Percentiles rank a stretch among this genome's conserved stretches.
phyloP scores from a whole-genome alignment of 2,329 filamentous ascomycete species.

The Ophiocordyceps robertsii region DNA sequence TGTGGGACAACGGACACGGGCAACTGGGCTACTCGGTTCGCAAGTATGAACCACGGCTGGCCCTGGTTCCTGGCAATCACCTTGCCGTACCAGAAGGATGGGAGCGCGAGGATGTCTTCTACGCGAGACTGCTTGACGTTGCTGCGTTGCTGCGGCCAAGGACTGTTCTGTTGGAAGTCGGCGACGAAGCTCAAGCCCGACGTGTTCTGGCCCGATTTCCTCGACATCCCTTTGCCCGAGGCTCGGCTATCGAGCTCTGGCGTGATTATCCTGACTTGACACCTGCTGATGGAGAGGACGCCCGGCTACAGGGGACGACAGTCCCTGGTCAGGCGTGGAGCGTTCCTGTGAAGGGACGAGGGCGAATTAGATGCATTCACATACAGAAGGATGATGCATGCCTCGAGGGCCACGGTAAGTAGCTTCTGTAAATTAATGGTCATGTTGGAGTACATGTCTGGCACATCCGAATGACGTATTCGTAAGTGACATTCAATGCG shows the following conservation, averaged over 20 bases:
- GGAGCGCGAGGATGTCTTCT: slow-evolving; percentile 45
- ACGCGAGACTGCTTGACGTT: slow-evolving; percentile 47
- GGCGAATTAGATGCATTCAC: slow-evolving; percentile 31
- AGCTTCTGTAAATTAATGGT: background rate
- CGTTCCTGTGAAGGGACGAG: slow-evolving; percentile 31
- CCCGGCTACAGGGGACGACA: slow-evolving; percentile 10
- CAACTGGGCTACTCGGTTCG: slow-evolving; percentile 60
- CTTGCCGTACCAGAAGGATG: slow-evolving; percentile 17
- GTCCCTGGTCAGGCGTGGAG: slow-evolving; percentile 2
- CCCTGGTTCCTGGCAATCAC: slow-evolving; percentile 47
- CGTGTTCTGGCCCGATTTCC: slow-evolving; percentile 43
- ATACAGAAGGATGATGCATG: background rate
- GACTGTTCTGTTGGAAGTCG: slow-evolving; percentile 56
- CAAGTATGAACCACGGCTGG: slow-evolving; percentile 66
- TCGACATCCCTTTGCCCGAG: slow-evolving; percentile 11
- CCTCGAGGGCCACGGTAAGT: background rate
- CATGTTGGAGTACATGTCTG: background rate
- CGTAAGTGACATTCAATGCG: background rate
- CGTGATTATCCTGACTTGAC: slow-evolving; percentile 46
- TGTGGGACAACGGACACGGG: slow-evolving; percentile 23
- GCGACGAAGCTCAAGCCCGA: slow-evolving; percentile 51
- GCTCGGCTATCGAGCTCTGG: slow-evolving; percentile 51
- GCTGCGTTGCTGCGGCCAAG: slow-evolving; percentile 34
- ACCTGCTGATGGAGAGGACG: slow-evolving; percentile 13
- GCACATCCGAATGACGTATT: too few relatives aligned